These are phyloP conservation scores for Botryobasidium botryosum DNA, from an alignment of 768 basidiomycete species.

Conservation along the genomic window DNA sequence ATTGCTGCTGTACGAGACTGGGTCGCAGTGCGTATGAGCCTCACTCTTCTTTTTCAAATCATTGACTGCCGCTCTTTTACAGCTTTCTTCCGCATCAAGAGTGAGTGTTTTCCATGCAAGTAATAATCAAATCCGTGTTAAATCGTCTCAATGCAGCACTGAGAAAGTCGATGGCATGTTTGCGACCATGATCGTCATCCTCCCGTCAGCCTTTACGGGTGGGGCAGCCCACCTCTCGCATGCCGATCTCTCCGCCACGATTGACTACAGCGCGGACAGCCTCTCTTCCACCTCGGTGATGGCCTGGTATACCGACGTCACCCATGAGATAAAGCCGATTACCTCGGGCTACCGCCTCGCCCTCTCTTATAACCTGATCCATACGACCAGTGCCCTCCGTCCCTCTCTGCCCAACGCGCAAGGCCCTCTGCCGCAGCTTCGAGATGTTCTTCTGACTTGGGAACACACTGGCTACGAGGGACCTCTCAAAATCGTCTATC, in stretches of 20 bases:
- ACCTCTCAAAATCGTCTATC: background rate
- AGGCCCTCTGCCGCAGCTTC: constrained; percentile 15
- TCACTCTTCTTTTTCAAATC: background rate
- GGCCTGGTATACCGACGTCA: constrained; percentile 38
- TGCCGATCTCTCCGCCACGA: constrained; percentile 18
- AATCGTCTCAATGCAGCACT: constrained; percentile 19
- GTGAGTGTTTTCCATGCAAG: constrained; percentile 18
- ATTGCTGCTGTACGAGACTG: constrained; percentile 31
- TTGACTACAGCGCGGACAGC: constrained; percentile 24
- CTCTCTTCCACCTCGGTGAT: constrained; percentile 23
- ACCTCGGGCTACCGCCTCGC: constrained; percentile 34
- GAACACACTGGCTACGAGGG: constrained; percentile 8
- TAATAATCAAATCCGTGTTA: background rate
- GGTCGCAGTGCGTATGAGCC: constrained; percentile 29
- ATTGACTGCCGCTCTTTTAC: constrained; percentile 1
- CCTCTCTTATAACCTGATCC: constrained; percentile 33
- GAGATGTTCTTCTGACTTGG: constrained; percentile 26
- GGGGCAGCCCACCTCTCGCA: constrained; percentile 31
- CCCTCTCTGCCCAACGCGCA: constrained; percentile 11
- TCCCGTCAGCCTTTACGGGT: constrained; percentile 31
- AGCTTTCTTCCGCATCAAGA: constrained; percentile 33
- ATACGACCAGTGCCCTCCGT: background rate
- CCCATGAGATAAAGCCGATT: constrained; percentile 33
- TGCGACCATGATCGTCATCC: constrained; percentile 31
- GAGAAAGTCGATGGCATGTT: constrained; percentile 34